A percentile compares a stretch with the other conserved stretches of the same genome.
phyloP scores from a whole-genome alignment of 148 eudicot genomes.

The Chenopodium formosanum region DNA sequence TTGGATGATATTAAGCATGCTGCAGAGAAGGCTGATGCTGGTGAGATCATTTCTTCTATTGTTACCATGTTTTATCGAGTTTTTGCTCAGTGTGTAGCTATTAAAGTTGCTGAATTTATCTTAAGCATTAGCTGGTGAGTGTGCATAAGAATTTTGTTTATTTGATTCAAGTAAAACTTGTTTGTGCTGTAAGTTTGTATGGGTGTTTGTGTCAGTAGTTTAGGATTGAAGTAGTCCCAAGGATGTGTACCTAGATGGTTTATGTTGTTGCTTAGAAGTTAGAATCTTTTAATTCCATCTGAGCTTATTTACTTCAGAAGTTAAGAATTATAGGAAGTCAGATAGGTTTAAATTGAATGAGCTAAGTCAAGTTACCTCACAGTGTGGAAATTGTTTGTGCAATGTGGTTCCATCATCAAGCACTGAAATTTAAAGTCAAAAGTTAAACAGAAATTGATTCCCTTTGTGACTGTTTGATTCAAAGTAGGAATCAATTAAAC shows the following conservation, averaged over 20 bases:
- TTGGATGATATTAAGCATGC: background rate
- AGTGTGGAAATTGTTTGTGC: background rate
- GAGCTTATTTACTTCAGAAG: background rate
- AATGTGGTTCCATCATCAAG: background rate
- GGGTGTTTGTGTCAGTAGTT: background rate
- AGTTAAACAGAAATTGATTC: no score
- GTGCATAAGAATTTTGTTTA: background rate
- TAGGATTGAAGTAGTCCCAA: background rate
- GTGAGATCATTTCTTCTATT: constrained; percentile 33
- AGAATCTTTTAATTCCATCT: background rate
- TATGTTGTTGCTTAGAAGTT: background rate
- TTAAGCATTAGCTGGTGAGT: background rate
- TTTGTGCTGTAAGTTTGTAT: background rate
- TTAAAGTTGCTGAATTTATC: background rate
- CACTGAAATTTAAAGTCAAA: background rate
- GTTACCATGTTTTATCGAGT: background rate
- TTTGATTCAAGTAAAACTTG: background rate
- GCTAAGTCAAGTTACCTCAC: background rate
- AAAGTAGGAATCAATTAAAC: no score
- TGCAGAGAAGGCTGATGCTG: constrained; percentile 25
- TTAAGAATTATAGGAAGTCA: background rate
- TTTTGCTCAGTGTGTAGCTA: background rate
- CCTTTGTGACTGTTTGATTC: no score
- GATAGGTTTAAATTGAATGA: background rate
- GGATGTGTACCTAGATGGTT: background rate